phyloP scores from a whole-genome alignment of 331 rosid species.

The Malus hybrid region DNA sequence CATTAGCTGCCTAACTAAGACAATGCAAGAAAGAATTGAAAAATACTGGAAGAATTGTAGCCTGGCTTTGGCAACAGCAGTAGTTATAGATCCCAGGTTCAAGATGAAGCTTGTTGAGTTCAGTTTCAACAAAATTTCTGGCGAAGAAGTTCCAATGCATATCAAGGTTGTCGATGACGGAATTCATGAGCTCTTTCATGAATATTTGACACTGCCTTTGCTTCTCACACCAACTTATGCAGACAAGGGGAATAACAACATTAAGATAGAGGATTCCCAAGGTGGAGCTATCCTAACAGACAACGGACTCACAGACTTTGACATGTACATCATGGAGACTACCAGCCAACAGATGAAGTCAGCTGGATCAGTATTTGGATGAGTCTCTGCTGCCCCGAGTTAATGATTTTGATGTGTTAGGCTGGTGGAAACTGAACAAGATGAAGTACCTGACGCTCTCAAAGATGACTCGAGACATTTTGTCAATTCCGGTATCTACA shows the following conservation, averaged over 20 bases:
- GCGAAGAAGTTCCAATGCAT: slow-evolving; percentile 58
- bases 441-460: slow-evolving; percentile 90
- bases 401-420: slow-evolving; percentile 68
- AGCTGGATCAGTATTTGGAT: slow-evolving; percentile 77
- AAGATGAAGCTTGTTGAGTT: slow-evolving; percentile 98
- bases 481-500: slow-evolving; percentile 67
- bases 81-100: slow-evolving; percentile 93
- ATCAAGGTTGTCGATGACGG: slow-evolving; percentile 86
- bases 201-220: slow-evolving; percentile 69
- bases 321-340: slow-evolving; percentile 91
- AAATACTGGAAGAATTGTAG: slow-evolving; percentile 80
- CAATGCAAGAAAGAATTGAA: slow-evolving; percentile 61
- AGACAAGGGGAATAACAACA: slow-evolving; percentile 46
- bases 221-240: slow-evolving; percentile 87
- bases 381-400: slow-evolving; percentile 81
- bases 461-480: slow-evolving; percentile 84
- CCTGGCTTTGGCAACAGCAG: slow-evolving; percentile 80
- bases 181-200: slow-evolving; percentile 83
- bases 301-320: slow-evolving; percentile 81
- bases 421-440: slow-evolving; percentile 95
- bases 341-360: slow-evolving; percentile 81
- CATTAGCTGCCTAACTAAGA: slow-evolving; percentile 35
- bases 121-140: slow-evolving; percentile 74
- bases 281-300: slow-evolving; percentile 62
- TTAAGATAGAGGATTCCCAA: slow-evolving; percentile 38